phyloP scores from a whole-genome alignment of 345 rosid genomes.

The Melaleuca quinquenervia region DNA sequence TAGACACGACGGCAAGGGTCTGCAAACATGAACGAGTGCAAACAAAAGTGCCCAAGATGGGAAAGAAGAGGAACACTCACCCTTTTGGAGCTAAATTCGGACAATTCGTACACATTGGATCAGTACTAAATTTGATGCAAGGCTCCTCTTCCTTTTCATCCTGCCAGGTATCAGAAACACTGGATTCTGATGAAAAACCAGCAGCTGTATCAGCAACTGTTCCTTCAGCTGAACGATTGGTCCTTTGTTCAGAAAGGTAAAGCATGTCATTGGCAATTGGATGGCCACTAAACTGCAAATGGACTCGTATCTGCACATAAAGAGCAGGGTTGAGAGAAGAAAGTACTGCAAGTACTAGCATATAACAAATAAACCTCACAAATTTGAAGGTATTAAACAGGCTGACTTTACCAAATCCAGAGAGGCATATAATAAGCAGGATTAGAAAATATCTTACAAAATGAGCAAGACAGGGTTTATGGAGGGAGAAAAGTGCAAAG shows the following conservation, averaged over 20 bases:
- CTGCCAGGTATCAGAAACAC: not conserved
- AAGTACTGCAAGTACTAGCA: not conserved
- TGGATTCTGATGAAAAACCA: constrained; percentile 10
- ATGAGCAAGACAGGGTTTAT: not conserved
- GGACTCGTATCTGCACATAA: constrained; percentile 68
- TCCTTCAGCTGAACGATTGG: constrained; percentile 24
- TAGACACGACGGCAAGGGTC: not conserved
- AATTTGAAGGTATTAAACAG: not conserved
- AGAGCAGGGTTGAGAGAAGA: not conserved
- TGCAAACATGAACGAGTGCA: not conserved
- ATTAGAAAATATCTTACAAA: not conserved
- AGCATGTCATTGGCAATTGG: constrained; percentile 90
- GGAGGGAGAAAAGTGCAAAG: not conserved
- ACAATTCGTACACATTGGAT: constrained; percentile 78
- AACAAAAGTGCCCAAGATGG: not conserved
- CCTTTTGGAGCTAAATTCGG: constrained; percentile 77
- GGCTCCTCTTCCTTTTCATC: constrained; percentile 18
- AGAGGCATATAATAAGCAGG: not conserved
- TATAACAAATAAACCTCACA: not conserved
- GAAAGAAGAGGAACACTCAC: constrained; percentile 11
- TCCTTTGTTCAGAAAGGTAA: constrained; percentile 38
- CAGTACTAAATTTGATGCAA: constrained; percentile 49
- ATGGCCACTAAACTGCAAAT: constrained; percentile 71
- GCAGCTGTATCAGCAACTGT: constrained; percentile 50
- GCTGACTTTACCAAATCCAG: not conserved